phyloP scores from a whole-genome alignment of 1,139 yeast genomes.

The Geotrichum macrosporum region DNA sequence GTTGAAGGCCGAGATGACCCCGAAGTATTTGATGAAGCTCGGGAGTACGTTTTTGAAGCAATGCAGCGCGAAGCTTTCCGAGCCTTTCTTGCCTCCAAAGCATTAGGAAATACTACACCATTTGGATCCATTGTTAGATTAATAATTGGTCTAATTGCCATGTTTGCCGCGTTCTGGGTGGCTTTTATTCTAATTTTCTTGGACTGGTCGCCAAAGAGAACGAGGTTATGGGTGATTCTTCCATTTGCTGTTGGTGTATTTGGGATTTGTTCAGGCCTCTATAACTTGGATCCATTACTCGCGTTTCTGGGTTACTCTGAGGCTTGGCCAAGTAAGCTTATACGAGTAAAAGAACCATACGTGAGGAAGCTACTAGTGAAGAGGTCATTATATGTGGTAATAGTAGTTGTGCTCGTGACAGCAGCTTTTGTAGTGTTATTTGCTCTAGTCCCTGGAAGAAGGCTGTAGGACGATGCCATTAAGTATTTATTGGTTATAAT shows the following conservation, averaged over 20 bases:
- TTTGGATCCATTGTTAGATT: conserved; percentile 53
- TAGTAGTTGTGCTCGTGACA: conserved; percentile 55
- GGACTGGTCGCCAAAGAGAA: conserved; percentile 61
- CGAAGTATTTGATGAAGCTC: conserved; percentile 79
- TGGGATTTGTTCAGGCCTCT: conserved; percentile 65
- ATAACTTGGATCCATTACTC: conserved; percentile 77
- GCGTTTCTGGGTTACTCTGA: conserved; percentile 69
- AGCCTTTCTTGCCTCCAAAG: conserved; percentile 69
- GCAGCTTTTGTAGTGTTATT: conserved; percentile 71
- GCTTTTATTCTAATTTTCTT: conserved; percentile 75
- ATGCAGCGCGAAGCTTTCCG: conserved; percentile 92
- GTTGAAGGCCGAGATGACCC: conserved; percentile 87
- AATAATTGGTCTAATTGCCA: conserved; percentile 59
- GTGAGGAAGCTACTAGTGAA: conserved; percentile 57
- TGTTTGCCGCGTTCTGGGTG: conserved; percentile 86
- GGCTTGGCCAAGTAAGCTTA: conserved; percentile 33
- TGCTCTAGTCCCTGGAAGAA: conserved; percentile 90
- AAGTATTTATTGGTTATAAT: too few relatives aligned
- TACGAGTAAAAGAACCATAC: conserved; percentile 65
- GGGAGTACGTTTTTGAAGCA: conserved; percentile 74
- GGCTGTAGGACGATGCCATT: too few relatives aligned
- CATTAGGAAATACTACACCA: conserved; percentile 74
- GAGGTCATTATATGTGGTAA: conserved; percentile 68
- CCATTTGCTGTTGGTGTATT: conserved; percentile 79
- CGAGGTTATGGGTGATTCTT: conserved; percentile 62